A percentile compares a stretch with the other conserved stretches of the same genome.
phyloP scores from a whole-genome alignment of 306 rosid species.

The Acacia crassicarpa region DNA sequence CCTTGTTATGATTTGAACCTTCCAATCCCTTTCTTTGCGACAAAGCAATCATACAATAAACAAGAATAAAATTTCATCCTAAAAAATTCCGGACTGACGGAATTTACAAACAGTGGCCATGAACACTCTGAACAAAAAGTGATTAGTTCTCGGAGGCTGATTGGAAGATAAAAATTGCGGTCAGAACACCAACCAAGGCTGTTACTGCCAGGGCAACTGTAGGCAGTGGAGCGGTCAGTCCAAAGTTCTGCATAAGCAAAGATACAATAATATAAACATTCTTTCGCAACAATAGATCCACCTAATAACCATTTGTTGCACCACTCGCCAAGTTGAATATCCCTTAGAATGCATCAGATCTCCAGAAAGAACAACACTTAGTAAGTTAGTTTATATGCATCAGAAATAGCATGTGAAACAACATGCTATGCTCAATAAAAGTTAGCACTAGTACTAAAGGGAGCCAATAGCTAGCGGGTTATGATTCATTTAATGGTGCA shows the following conservation, averaged over 20 bases:
- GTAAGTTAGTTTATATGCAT: neutral
- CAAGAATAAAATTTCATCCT: constrained; percentile 29
- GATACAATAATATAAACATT: constrained; percentile 5
- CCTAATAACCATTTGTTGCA: neutral
- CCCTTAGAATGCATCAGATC: constrained; percentile 1
- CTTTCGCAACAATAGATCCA: neutral
- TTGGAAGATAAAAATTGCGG: constrained; percentile 85
- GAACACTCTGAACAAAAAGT: neutral
- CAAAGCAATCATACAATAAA: constrained; percentile 36
- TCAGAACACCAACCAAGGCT: constrained; percentile 79
- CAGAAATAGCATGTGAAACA: neutral
- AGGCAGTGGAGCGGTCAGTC: constrained; percentile 70
- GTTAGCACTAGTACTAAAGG: neutral
- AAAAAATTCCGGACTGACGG: constrained; percentile 26
- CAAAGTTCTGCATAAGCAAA: constrained; percentile 74
- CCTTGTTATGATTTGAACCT: constrained; percentile 10
- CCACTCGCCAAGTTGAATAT: neutral
- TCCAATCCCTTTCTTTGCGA: constrained; percentile 16
- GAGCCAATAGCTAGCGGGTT: neutral
- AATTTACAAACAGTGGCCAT: constrained; percentile 31
- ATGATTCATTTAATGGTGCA: constrained; percentile 18
- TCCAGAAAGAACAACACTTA: neutral
- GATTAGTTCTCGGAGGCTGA: constrained; percentile 78
- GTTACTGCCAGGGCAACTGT: constrained; percentile 87
- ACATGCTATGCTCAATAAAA: neutral